Evolutionary conservation across 257 asterid genomes (phyloP).

Genomic region (Penstemon barbatus): DNA sequence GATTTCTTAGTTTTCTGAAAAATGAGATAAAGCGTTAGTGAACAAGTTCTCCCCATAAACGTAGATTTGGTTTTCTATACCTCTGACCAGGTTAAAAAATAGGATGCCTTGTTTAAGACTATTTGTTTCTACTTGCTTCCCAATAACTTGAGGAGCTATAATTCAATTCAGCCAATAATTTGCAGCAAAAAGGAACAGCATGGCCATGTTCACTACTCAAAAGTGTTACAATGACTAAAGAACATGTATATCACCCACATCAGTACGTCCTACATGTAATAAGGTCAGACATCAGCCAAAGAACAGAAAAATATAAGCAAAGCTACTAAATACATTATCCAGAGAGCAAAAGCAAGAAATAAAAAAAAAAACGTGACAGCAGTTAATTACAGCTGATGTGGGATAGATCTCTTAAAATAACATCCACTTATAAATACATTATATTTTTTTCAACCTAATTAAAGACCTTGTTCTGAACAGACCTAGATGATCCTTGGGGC

Average conservation of each 20-base stretch:
- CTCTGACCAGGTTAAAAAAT: slow-evolving; percentile 20
- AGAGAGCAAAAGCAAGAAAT: slow-evolving; percentile 31
- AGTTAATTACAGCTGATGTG: slow-evolving; percentile 63
- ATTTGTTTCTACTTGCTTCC: slow-evolving; percentile 20
- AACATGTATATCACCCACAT: slow-evolving; percentile 25
- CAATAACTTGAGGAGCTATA: slow-evolving; percentile 22
- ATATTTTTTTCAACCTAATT: slow-evolving; percentile 57
- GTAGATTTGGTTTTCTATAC: no score
- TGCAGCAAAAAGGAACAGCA: slow-evolving; percentile 23
- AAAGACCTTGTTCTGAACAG: slow-evolving; percentile 90
- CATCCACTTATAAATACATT: slow-evolving; percentile 56
- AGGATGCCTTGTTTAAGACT: slow-evolving; percentile 12
- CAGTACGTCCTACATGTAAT: slow-evolving; percentile 18
- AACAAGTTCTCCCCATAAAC: no score
- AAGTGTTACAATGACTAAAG: slow-evolving; percentile 19
- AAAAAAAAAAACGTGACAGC: slow-evolving; percentile 34
- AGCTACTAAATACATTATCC: slow-evolving; percentile 42
- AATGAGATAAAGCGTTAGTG: no score
- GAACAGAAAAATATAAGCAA: slow-evolving; percentile 27
- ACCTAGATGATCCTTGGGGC: slow-evolving; percentile 99
- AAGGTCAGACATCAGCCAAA: slow-evolving; percentile 25
- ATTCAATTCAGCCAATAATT: slow-evolving; percentile 15
- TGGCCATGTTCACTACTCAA: slow-evolving; percentile 19
- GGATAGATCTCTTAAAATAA: slow-evolving; percentile 39
- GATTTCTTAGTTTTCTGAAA: no score